phyloP scores from a whole-genome alignment of 805 yeast species.

The Myxozyma melibiosi region DNA sequence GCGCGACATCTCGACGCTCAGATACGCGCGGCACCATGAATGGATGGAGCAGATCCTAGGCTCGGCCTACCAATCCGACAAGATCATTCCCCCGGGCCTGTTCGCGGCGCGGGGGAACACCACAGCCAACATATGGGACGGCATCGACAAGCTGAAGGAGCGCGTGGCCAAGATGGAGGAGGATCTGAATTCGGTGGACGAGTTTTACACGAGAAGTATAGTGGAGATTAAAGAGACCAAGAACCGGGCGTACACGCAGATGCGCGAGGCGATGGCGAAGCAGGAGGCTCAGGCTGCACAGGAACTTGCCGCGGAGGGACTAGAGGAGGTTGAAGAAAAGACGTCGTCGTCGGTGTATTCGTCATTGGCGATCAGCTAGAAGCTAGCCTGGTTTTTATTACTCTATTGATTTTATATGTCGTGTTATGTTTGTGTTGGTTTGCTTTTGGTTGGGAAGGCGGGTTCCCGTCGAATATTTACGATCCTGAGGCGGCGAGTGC shows the following conservation, averaged over 20 bases:
- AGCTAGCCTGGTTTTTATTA: too few relatives aligned
- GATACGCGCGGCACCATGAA: slow-evolving; percentile 49
- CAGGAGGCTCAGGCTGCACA: slow-evolving; percentile 1
- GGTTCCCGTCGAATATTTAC: too few relatives aligned
- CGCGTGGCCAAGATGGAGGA: slow-evolving; percentile 18
- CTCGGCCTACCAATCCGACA: slow-evolving; percentile 36
- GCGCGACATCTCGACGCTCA: slow-evolving; percentile 47
- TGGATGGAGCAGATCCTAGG: slow-evolving; percentile 49
- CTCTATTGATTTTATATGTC: too few relatives aligned
- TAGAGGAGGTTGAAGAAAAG: slow-evolving; percentile 3
- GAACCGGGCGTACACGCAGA: slow-evolving; percentile 7
- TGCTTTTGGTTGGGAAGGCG: too few relatives aligned
- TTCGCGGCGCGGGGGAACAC: slow-evolving; percentile 11
- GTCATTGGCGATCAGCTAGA: slow-evolving; percentile 1
- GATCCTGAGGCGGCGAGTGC: too few relatives aligned
- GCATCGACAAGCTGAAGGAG: slow-evolving; percentile 16
- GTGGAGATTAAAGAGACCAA: slow-evolving; percentile 13
- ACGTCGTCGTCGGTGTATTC: too few relatives aligned
- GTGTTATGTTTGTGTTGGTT: too few relatives aligned
- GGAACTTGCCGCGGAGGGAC: slow-evolving; percentile 3
- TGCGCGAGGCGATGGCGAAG: slow-evolving; percentile 9
- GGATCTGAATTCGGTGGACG: slow-evolving; percentile 17
- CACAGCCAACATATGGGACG: slow-evolving; percentile 24
- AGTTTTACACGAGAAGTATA: slow-evolving; percentile 17
- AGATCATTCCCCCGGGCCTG: slow-evolving; percentile 26